These are phyloP conservation scores for Fusarium sp. DNA, from an alignment of 2,329 filamentous ascomycete genomes.

Conservation along the genomic window DNA sequence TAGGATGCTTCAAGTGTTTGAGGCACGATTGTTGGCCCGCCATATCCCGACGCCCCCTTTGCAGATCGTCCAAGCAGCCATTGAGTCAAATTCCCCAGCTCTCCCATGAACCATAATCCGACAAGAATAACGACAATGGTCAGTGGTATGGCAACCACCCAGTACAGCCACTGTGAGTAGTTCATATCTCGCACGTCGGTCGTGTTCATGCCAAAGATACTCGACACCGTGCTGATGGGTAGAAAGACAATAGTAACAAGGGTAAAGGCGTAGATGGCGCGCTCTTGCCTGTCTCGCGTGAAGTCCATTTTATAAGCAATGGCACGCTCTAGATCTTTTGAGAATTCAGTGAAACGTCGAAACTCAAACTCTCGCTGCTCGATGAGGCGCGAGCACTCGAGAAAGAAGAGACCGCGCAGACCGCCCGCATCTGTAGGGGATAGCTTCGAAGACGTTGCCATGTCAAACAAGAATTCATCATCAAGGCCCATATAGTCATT, in stretches of 20 bases:
- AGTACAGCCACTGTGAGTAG: conserved; percentile 63
- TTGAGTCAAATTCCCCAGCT: conserved; percentile 53
- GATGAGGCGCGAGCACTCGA: conserved; percentile 56
- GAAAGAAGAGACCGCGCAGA: conserved; percentile 55
- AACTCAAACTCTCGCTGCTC: conserved; percentile 55
- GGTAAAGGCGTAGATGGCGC: conserved; percentile 64
- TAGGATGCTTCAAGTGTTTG: conserved; percentile 26
- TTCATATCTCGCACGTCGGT: conserved; percentile 64
- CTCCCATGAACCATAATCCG: conserved; percentile 60
- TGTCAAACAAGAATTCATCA: conserved; percentile 47
- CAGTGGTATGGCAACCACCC: conserved; percentile 62
- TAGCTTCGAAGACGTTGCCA: conserved; percentile 51
- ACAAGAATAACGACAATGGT: conserved; percentile 57
- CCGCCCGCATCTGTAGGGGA: conserved; percentile 56
- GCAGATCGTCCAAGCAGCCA: conserved; percentile 48
- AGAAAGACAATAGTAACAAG: conserved; percentile 64
- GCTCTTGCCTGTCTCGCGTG: conserved; percentile 61
- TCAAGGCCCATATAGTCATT: conserved; percentile 44
- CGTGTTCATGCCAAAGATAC: conserved; percentile 68
- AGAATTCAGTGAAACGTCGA: conserved; percentile 49
- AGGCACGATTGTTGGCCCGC: conserved; percentile 18
- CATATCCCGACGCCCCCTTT: conserved; percentile 25
- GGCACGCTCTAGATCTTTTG: conserved; percentile 50
- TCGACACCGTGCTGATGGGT: conserved; percentile 61
- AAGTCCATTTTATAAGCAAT: conserved; percentile 55